phyloP scores from a whole-genome alignment of 768 basidiomycete genomes.

The Pleurotus giganteus region DNA sequence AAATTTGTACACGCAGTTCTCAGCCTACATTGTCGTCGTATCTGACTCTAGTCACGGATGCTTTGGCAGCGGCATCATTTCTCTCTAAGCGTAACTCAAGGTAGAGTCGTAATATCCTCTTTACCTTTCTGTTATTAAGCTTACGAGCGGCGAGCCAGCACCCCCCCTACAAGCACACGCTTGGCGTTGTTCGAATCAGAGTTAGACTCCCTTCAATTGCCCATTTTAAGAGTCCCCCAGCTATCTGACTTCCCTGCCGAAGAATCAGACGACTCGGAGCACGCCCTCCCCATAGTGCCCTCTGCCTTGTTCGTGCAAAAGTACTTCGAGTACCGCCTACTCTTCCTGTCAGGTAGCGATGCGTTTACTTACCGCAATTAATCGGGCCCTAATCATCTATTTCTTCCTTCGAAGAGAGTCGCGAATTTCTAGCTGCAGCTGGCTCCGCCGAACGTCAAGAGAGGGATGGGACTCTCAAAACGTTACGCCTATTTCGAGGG shows the following conservation, averaged over 20 bases:
- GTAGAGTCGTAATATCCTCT: conserved; percentile 16
- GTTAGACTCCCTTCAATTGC: conserved; percentile 48
- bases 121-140: conserved; percentile 15
- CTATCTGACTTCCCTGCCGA: neutral
- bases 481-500: neutral
- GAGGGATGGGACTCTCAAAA: too few species aligned
- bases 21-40: conserved; percentile 44
- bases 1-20: neutral
- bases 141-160: neutral
- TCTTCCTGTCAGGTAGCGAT: conserved; percentile 40
- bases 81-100: conserved; percentile 16
- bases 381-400: neutral
- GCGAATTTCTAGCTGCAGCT: neutral
- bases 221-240: conserved; percentile 35
- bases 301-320: conserved; percentile 42
- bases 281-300: conserved; percentile 25
- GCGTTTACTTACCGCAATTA: neutral
- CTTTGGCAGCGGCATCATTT: conserved; percentile 38
- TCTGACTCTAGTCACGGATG: conserved; percentile 45
- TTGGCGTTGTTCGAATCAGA: conserved; percentile 63
- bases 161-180: conserved; percentile 12
- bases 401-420: neutral
- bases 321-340: conserved; percentile 54
- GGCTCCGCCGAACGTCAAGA: neutral
- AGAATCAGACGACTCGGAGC: neutral